Conservation (phyloP, 148 eudicot genomes). For the Fagopyrum esculentum region DNA sequence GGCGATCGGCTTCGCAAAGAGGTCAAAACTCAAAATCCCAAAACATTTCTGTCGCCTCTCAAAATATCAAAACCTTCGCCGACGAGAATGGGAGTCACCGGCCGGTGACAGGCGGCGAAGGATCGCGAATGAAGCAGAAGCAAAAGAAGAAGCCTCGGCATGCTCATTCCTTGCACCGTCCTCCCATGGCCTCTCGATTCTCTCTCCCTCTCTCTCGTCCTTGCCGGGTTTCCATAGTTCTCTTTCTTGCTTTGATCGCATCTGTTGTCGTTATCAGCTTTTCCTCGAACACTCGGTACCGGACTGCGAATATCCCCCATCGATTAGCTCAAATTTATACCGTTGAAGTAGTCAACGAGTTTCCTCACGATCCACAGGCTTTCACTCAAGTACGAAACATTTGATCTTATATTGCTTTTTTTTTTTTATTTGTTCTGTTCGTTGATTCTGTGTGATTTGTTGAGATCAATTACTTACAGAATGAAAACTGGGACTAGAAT, state of each 20-base stretch:
- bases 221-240: constrained; percentile 23
- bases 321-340: constrained; percentile 23
- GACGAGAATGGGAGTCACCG: background rate
- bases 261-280: constrained; percentile 24
- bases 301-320: constrained; percentile 2
- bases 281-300: constrained; percentile 31
- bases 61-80: background rate
- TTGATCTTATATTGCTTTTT: background rate
- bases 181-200: constrained; percentile 22
- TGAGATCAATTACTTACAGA: background rate
- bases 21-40: background rate
- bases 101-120: constrained; percentile 1
- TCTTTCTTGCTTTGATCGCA: constrained; percentile 16
- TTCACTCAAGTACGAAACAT: constrained; percentile 70
- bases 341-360: constrained; percentile 54
- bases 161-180: background rate
- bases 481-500: background rate
- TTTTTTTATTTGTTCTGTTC: background rate
- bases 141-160: constrained; percentile 5
- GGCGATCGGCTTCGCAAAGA: background rate
- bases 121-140: background rate
- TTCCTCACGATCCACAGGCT: constrained; percentile 74
- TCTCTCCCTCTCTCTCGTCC: constrained; percentile 7
- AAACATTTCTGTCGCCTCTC: background rate
- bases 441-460: background rate